Conservation (phyloP, 805 yeast genomes). For the Kregervanrija pseudodelftensis region DNA sequence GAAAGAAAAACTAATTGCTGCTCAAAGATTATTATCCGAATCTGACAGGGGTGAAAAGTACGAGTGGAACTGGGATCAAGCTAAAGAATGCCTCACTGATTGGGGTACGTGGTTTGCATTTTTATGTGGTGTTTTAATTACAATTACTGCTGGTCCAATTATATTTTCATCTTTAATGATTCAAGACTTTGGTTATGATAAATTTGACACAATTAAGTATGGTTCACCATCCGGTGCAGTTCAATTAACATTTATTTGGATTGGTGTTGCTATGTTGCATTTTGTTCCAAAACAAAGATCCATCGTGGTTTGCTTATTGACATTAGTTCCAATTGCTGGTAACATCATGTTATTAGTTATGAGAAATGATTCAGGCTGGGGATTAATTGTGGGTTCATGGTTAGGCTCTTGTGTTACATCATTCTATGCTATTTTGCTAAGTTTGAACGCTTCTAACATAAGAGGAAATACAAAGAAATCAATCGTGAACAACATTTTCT, state of each 20-base stretch:
- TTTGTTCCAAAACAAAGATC: slow-evolving; percentile 20
- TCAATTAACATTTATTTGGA: slow-evolving; percentile 21
- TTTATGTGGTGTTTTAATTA: slow-evolving; percentile 33
- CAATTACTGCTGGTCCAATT: slow-evolving; percentile 40
- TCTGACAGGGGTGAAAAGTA: slow-evolving; percentile 37
- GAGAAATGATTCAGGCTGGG: slow-evolving; percentile 15
- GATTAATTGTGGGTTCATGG: slow-evolving; percentile 17
- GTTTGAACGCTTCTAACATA: slow-evolving; percentile 32
- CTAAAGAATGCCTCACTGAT: slow-evolving; percentile 49
- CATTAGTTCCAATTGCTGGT: slow-evolving; percentile 20
- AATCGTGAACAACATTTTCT: slow-evolving; percentile 46
- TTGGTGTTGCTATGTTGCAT: slow-evolving; percentile 14
- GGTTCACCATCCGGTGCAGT: slow-evolving; percentile 27
- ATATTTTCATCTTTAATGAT: slow-evolving; percentile 22
- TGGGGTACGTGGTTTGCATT: slow-evolving; percentile 42
- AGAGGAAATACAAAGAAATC: slow-evolving; percentile 67
- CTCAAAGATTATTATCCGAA: slow-evolving; percentile 39
- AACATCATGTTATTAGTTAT: slow-evolving; percentile 12
- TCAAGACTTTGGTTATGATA: slow-evolving; percentile 28
- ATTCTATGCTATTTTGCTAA: slow-evolving; percentile 11
- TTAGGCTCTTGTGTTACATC: slow-evolving; percentile 16
- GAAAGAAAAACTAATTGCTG: slow-evolving; percentile 36
- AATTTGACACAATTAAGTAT: slow-evolving; percentile 18
- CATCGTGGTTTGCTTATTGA: slow-evolving; percentile 11
- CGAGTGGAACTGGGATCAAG: slow-evolving; percentile 46